A percentile compares a stretch with the other conserved stretches of the same genome.
These are phyloP conservation scores for Lactarius hengduanensis DNA, from an alignment of 768 basidiomycete species.

Conservation along the genomic window DNA sequence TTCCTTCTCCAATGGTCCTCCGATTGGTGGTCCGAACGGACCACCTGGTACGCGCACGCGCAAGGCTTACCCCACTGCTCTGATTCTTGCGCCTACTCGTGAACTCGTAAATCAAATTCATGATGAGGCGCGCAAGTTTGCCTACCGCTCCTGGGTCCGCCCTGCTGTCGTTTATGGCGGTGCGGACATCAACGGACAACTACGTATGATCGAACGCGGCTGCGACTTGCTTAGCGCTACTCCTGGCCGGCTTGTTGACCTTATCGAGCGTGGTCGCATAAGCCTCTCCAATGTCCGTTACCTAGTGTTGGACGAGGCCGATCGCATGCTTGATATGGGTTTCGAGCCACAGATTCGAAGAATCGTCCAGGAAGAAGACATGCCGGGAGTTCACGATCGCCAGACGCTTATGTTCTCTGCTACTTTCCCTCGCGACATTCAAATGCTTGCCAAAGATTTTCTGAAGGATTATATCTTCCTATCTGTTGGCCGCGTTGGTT, in stretches of 20 bases:
- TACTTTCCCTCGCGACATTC: conserved; percentile 98
- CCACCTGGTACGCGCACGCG: conserved; percentile 62
- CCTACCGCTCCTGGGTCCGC: conserved; percentile 98
- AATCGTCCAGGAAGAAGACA: conserved; percentile 97
- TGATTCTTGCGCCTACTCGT: conserved; percentile 96
- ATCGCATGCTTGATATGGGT: conserved; percentile 99
- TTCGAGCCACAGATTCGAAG: conserved; percentile 99
- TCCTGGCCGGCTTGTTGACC: conserved; percentile 96
- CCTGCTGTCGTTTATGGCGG: conserved; percentile 99
- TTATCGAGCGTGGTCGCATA: conserved; percentile 97
- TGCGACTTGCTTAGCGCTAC: conserved; percentile 97
- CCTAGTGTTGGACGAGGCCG: conserved; percentile 98
- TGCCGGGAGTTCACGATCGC: conserved; percentile 88
- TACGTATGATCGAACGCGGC: conserved; percentile 91
- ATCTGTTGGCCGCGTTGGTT: conserved; percentile 96
- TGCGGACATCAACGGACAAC: conserved; percentile 95
- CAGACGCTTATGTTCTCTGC: conserved; percentile 99
- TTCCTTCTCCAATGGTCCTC: conserved; percentile 84
- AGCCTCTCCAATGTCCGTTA: conserved; percentile 95
- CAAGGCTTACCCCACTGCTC: conserved; percentile 95
- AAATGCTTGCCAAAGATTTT: conserved; percentile 93
- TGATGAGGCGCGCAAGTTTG: conserved; percentile 98
- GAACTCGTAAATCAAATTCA: conserved; percentile 99
- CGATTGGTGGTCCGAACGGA: conserved; percentile 46
- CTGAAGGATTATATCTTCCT: conserved; percentile 99